Conservation (phyloP, 2,329 filamentous ascomycete species). For the Alternaria ventricosa region DNA sequence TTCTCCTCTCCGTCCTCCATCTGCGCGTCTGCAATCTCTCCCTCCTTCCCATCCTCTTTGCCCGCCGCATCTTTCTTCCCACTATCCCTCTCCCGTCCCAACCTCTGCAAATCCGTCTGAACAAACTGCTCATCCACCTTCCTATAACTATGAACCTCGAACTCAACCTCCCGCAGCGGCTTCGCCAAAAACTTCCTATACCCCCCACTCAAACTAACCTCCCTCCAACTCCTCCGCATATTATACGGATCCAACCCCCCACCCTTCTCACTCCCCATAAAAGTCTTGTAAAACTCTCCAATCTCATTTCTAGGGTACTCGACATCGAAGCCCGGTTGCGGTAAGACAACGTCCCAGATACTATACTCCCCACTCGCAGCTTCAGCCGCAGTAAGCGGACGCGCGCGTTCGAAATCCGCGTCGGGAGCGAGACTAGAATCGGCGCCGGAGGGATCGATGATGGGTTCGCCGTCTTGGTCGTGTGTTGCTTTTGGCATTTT, state of each 20-base stretch:
- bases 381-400: slow-evolving; percentile 78
- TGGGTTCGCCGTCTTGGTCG: slow-evolving; percentile 69
- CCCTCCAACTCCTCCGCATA: slow-evolving; percentile 86
- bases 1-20: slow-evolving; percentile 33
- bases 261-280: slow-evolving; percentile 82
- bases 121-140: slow-evolving; percentile 83
- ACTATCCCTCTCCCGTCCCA: slow-evolving; percentile 56
- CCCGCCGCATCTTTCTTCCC: slow-evolving; percentile 53
- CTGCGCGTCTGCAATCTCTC: slow-evolving; percentile 9
- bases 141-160: slow-evolving; percentile 73
- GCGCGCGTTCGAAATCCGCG: slow-evolving; percentile 71
- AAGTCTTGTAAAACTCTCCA: slow-evolving; percentile 80
- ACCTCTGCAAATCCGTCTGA: slow-evolving; percentile 79
- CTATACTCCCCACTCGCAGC: slow-evolving; percentile 75
- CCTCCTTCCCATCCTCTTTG: slow-evolving; percentile 25
- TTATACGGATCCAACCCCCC: slow-evolving; percentile 80
- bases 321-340: slow-evolving; percentile 90
- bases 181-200: slow-evolving; percentile 85
- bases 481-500: slow-evolving; percentile 40
- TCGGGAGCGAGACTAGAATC: slow-evolving; percentile 64
- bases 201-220: slow-evolving; percentile 85
- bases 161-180: slow-evolving; percentile 68
- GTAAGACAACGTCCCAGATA: slow-evolving; percentile 88
- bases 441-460: slow-evolving; percentile 65
- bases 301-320: slow-evolving; percentile 84